phyloP scores from a whole-genome alignment of 2,329 filamentous ascomycete genomes.

The Dryadomyces sulphureus region DNA sequence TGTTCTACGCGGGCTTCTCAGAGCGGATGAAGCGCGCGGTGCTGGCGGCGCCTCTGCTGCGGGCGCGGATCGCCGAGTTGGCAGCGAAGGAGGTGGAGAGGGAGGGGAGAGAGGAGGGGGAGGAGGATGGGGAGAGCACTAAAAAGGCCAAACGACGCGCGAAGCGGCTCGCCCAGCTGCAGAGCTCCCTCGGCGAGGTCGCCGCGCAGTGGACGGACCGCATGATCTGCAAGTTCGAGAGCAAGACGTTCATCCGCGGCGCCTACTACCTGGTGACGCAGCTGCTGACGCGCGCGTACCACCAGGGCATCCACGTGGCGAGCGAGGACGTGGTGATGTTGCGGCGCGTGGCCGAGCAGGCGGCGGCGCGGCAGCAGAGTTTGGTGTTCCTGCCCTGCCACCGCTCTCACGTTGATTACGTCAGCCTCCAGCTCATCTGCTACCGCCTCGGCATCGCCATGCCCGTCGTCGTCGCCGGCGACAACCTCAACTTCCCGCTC shows the following conservation, averaged over 20 bases:
- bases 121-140: conserved; percentile 17
- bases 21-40: conserved; percentile 77
- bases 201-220: conserved; percentile 76
- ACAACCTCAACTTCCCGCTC: conserved; percentile 89
- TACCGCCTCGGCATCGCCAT: conserved; percentile 81
- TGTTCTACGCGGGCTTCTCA: conserved; percentile 85
- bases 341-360: conserved; percentile 66
- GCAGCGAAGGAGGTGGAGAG: conserved; percentile 59
- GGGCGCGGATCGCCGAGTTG: conserved; percentile 58
- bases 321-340: conserved; percentile 83
- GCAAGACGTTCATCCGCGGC: conserved; percentile 76
- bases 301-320: conserved; percentile 92
- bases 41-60: conserved; percentile 60
- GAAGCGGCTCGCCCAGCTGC: conserved; percentile 48
- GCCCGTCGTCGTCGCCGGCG: conserved; percentile 84
- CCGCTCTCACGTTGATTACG: conserved; percentile 90
- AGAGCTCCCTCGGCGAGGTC: conserved; percentile 61
- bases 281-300: conserved; percentile 80
- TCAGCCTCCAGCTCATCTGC: conserved; percentile 87
- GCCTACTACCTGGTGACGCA: conserved; percentile 87
- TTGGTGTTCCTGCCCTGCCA: conserved; percentile 95
- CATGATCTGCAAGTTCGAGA: conserved; percentile 99
- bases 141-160: conserved; percentile 39
- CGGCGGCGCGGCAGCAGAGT: conserved; percentile 76
- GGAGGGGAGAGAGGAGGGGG: conserved; percentile 58